phyloP scores from a whole-genome alignment of 805 yeast species.

The Ogataea nakhonphanomensis region DNA sequence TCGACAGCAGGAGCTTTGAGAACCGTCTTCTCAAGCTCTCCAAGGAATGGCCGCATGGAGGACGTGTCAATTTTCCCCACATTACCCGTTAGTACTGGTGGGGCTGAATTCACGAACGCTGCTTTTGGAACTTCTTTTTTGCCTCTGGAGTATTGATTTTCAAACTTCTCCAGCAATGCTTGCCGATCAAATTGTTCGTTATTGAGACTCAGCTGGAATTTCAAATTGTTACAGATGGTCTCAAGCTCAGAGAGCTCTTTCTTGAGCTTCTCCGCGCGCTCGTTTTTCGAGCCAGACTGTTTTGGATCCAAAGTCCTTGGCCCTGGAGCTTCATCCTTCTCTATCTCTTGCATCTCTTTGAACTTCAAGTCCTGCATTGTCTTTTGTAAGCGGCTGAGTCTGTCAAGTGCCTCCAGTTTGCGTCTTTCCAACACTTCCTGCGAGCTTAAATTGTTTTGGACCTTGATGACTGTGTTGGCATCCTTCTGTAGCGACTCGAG shows the following conservation, averaged over 20 bases:
- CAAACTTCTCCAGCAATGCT: slow-evolving; percentile 26
- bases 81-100: slow-evolving; percentile 15
- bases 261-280: slow-evolving; percentile 19
- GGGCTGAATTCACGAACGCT: slow-evolving; percentile 21
- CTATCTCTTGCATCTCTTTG: slow-evolving; percentile 16
- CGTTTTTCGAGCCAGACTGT: slow-evolving; percentile 12
- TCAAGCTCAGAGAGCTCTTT: slow-evolving; percentile 26
- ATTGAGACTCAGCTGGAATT: slow-evolving; percentile 24
- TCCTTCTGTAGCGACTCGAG: slow-evolving; percentile 64
- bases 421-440: slow-evolving; percentile 57
- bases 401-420: slow-evolving; percentile 63
- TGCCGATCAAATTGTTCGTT: slow-evolving; percentile 22
- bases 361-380: slow-evolving; percentile 22
- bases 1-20: slow-evolving; percentile 32
- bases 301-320: slow-evolving; percentile 32
- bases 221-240: slow-evolving; percentile 25
- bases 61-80: slow-evolving; percentile 19
- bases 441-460: slow-evolving; percentile 45
- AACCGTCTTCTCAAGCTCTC: slow-evolving; percentile 52
- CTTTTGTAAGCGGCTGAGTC: slow-evolving; percentile 66
- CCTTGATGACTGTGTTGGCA: slow-evolving; percentile 72
- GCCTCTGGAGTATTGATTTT: slow-evolving; percentile 29
- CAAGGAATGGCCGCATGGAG: slow-evolving; percentile 40
- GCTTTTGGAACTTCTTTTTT: slow-evolving; percentile 24
- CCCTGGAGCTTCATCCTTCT: slow-evolving; percentile 3